phyloP scores from a whole-genome alignment of 192 early-diverging fungal genomes.

The Funneliformis mosseae region DNA sequence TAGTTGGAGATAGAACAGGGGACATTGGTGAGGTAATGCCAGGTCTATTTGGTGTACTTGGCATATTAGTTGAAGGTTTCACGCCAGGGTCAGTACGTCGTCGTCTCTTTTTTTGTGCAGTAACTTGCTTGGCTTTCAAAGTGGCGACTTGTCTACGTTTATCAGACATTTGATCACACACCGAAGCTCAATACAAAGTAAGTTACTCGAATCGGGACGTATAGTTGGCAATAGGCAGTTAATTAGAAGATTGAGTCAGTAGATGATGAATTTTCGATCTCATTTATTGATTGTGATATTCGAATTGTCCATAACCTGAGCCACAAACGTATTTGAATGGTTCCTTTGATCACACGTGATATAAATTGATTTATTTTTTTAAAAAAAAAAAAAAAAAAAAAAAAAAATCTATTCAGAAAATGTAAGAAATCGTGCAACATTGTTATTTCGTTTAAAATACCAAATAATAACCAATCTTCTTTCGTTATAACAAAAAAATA shows the following conservation, averaged over 20 bases:
- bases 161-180: conserved; percentile 29
- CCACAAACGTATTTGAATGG: too few species aligned
- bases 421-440: background rate
- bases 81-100: conserved; percentile 9
- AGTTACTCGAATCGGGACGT: conserved; percentile 40
- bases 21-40: background rate
- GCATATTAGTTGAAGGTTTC: background rate
- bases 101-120: conserved; percentile 33
- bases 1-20: conserved; percentile 14
- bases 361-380: too few species aligned
- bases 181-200: conserved; percentile 23
- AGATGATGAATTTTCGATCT: background rate
- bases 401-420: background rate
- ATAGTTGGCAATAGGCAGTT: background rate
- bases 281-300: background rate
- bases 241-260: background rate
- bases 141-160: conserved; percentile 26
- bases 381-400: too few species aligned
- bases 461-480: background rate
- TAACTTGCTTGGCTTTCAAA: conserved; percentile 29
- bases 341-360: too few species aligned
- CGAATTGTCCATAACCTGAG: background rate
- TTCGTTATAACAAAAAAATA: conserved; percentile 5
- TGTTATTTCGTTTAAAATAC: background rate
- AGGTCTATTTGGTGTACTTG: background rate